Evolutionary conservation across 495 filamentous ascomycete species (phyloP).

Genomic region (Penicillium turbatum): DNA sequence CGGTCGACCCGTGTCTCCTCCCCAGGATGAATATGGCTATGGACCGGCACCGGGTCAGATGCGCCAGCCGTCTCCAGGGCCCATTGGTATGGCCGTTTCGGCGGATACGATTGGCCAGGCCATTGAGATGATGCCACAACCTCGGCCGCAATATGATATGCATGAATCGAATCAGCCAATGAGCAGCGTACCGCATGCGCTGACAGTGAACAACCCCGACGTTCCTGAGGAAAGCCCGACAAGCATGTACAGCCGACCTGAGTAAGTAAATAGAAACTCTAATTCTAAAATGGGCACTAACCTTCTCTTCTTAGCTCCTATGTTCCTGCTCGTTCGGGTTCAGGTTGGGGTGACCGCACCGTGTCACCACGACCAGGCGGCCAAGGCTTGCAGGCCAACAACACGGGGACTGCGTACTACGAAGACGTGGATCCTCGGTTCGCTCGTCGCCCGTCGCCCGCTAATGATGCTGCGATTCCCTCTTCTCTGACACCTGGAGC

Average conservation of each 20-base stretch:
- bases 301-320: slow-evolving; percentile 44
- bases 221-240: slow-evolving; percentile 51
- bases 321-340: slow-evolving; percentile 56
- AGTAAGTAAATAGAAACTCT: slow-evolving; percentile 54
- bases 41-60: neutral
- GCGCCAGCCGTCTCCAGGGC: slow-evolving; percentile 52
- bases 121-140: slow-evolving; percentile 69
- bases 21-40: slow-evolving; percentile 33
- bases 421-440: slow-evolving; percentile 95
- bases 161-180: slow-evolving; percentile 55
- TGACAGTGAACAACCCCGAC: slow-evolving; percentile 26
- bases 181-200: slow-evolving; percentile 53
- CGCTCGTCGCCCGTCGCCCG: slow-evolving; percentile 43
- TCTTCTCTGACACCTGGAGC: slow-evolving; percentile 35
- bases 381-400: slow-evolving; percentile 7
- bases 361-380: slow-evolving; percentile 13
- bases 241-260: slow-evolving; percentile 66
- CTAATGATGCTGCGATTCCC: slow-evolving; percentile 24
- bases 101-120: slow-evolving; percentile 62
- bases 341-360: slow-evolving; percentile 27
- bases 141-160: slow-evolving; percentile 32
- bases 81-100: slow-evolving; percentile 51
- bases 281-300: slow-evolving; percentile 26
- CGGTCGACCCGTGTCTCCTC: slow-evolving; percentile 21
- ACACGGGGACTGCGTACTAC: slow-evolving; percentile 56